Evolutionary conservation across 1,284 basidiomycete genomes (phyloP).

Genomic region (Ganoderma lucidum): DNA sequence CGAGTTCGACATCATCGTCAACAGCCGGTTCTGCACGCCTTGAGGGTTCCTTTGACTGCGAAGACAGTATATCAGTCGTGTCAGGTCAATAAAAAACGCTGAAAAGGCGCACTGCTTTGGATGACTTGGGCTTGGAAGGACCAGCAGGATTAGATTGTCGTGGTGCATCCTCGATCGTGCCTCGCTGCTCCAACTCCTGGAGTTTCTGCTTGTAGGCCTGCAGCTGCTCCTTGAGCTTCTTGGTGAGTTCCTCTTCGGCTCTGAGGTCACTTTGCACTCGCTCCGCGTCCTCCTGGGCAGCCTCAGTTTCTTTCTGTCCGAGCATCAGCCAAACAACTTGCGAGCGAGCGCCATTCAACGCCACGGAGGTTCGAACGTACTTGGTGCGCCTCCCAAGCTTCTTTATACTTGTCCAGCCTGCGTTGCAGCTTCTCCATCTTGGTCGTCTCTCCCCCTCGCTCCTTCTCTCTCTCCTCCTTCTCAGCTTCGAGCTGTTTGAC

Average conservation of each 20-base stretch:
- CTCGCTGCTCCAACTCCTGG: slow-evolving; percentile 26
- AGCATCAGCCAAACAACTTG: not conserved
- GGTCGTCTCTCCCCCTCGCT: slow-evolving; percentile 31
- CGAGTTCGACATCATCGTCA: slow-evolving; percentile 21
- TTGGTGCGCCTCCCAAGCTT: slow-evolving; percentile 30
- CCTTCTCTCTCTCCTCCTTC: slow-evolving; percentile 45
- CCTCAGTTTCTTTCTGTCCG: slow-evolving; percentile 44
- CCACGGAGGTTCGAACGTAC: slow-evolving; percentile 19
- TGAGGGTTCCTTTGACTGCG: slow-evolving; percentile 9
- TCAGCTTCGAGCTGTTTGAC: slow-evolving; percentile 56
- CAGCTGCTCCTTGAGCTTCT: slow-evolving; percentile 52
- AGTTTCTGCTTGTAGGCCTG: slow-evolving; percentile 41
- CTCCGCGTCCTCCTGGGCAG: slow-evolving; percentile 44
- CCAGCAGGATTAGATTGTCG: not conserved
- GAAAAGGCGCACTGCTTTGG: slow-evolving; percentile 12
- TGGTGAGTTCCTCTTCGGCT: slow-evolving; percentile 44
- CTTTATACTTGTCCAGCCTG: slow-evolving; percentile 37
- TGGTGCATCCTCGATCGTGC: slow-evolving; percentile 15
- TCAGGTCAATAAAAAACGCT: not conserved
- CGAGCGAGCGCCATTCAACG: not conserved
- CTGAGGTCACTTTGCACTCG: slow-evolving; percentile 41
- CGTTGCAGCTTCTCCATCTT: slow-evolving; percentile 36
- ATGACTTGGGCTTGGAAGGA: slow-evolving; percentile 12
- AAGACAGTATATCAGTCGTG: not conserved
- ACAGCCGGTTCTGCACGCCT: not conserved